Base-by-base conservation (phyloP, 306 rosid genomes). In the Pueraria montana region DNA sequence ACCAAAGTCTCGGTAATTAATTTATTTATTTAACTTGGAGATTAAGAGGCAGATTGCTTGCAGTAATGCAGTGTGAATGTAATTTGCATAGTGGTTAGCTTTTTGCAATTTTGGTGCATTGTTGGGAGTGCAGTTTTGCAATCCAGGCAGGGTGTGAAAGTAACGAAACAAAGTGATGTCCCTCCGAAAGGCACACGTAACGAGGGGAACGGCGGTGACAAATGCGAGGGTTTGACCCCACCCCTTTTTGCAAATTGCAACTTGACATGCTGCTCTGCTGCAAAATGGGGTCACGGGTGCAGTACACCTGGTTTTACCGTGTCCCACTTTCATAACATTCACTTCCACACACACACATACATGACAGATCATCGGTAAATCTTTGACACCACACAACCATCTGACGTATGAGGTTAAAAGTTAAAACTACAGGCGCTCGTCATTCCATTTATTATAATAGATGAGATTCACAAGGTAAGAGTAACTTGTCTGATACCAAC, bases 121-220 rank as follows among this genome's bases (percentile, higher is more conserved):
- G 40, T 24, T 59, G 5, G 21, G 70, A 5, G 14, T 65, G 20
- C 4, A 3, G 71, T 65, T 21, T 75, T 78, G 7, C 38, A 30
- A 36, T 71, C 6, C 20, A 13, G 4, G 48, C 23, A n/a, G 8
- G 43, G 49, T 42, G 82, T 69, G 89, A 91, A 85, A 88, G 90
- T 80, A 82, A 85, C 89, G 42, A 87, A 77, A 83, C 89, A 89
- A 38, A 67, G 85, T 83, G 85, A 80, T 64, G 68, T 46, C 84
- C 48, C 26, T 78, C 36, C 24, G 30, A 48, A 27, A n/a, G 26
- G 88, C 93, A 86, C 92, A 49, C 65, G 58, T 68, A 61, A 83
- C 86, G 79, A 90, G 76, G 85, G 16, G 38, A 56, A 30, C 45
- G 73, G 73, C 73, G 53, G 69, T 26, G 79, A 62, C 84, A 49